Evolutionary conservation across 2,329 filamentous ascomycete species (phyloP).

Genomic region (Aspergillus cejpii): DNA sequence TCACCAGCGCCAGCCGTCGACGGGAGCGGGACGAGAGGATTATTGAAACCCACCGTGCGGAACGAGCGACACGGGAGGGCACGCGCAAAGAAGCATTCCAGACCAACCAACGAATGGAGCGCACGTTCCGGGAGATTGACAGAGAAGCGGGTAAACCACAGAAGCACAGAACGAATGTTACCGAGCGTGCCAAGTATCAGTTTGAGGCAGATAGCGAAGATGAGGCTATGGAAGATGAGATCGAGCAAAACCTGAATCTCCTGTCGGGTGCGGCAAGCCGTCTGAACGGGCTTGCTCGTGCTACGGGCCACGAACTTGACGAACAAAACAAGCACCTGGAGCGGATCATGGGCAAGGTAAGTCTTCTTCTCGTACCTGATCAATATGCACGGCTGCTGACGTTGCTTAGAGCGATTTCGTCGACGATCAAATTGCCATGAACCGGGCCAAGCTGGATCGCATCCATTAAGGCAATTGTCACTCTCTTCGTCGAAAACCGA

Average conservation of each 20-base stretch:
- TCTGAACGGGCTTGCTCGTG: conserved; percentile 65
- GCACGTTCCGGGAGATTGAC: conserved; percentile 59
- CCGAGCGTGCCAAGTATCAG: conserved; percentile 65
- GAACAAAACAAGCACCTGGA: conserved; percentile 72
- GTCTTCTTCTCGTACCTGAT: conserved; percentile 15
- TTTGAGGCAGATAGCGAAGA: conserved; percentile 69
- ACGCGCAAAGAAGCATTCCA: conserved; percentile 50
- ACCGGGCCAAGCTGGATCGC: conserved; percentile 63
- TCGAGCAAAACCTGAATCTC: conserved; percentile 59
- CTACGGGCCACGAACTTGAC: conserved; percentile 68
- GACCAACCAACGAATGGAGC: conserved; percentile 54
- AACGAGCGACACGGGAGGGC: conserved; percentile 51
- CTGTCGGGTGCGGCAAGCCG: conserved; percentile 58
- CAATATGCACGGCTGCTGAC: conserved; percentile 16
- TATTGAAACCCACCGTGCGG: conserved; percentile 56
- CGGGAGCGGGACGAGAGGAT: conserved; percentile 61
- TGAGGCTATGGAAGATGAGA: conserved; percentile 64
- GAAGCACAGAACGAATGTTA: conserved; percentile 48
- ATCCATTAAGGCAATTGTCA: conserved; percentile 29
- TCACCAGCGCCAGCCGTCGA: conserved; percentile 62
- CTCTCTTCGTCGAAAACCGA: background rate
- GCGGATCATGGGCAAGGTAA: conserved; percentile 69
- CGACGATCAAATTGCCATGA: conserved; percentile 73
- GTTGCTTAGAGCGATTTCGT: conserved; percentile 65
- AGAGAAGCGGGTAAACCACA: conserved; percentile 44